Evolutionary conservation across 345 rosid genomes (phyloP).

Genomic region (Hevea brasiliensis): DNA sequence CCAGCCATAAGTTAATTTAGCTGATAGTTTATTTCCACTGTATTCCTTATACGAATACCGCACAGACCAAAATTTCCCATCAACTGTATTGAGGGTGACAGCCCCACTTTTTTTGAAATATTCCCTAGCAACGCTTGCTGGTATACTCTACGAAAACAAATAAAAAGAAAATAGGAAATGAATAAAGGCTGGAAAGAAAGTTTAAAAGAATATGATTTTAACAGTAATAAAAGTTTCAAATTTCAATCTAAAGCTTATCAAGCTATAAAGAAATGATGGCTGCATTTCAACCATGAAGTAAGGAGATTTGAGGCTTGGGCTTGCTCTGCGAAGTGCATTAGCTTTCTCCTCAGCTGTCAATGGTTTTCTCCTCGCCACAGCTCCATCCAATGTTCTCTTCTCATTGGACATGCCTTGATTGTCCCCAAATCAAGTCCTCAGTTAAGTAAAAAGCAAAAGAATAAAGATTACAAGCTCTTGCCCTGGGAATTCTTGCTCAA

Average conservation of each 20-base stretch:
- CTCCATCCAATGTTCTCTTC: not conserved
- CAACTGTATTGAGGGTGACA: not conserved
- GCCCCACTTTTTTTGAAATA: not conserved
- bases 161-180: not conserved
- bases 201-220: not conserved
- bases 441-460: no score
- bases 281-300: slow-evolving; percentile 23
- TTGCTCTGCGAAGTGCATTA: slow-evolving; percentile 22
- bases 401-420: no score
- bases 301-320: slow-evolving; percentile 25
- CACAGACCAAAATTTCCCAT: slow-evolving; percentile 19
- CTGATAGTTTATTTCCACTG: not conserved
- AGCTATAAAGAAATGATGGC: slow-evolving; percentile 13
- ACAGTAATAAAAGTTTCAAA: no score
- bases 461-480: not conserved
- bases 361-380: not conserved
- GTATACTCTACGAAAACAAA: slow-evolving; percentile 3
- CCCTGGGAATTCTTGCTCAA: not conserved
- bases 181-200: not conserved
- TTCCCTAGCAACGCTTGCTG: slow-evolving; percentile 7
- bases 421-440: no score
- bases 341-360: not conserved
- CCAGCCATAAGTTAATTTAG: not conserved
- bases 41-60: no score
- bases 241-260: not conserved